These are phyloP conservation scores for Solanum rostratum DNA, from an alignment of 257 asterid species.

Conservation along the genomic window DNA sequence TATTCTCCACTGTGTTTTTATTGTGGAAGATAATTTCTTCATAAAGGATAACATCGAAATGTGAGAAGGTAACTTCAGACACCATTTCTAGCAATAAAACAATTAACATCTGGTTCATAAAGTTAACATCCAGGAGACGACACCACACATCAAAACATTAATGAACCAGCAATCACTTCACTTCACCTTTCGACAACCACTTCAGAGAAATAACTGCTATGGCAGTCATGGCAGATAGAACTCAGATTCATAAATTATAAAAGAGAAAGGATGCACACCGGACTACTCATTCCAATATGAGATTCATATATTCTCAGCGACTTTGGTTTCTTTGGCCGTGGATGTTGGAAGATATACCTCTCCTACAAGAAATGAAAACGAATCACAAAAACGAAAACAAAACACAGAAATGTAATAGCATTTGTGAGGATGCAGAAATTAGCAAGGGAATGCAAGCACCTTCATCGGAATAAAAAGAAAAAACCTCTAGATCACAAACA, in stretches of 20 bases:
- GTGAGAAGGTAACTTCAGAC: background rate
- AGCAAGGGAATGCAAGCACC: background rate
- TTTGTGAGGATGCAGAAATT: background rate
- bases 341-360: constrained; percentile 63
- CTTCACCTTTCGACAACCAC: background rate
- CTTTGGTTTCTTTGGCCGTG: constrained; percentile 83
- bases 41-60: background rate
- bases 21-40: background rate
- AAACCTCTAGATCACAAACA: background rate
- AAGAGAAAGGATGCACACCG: constrained; percentile 46
- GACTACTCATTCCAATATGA: constrained; percentile 99
- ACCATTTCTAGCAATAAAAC: background rate
- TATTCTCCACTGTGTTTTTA: background rate
- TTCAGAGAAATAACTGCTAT: background rate
- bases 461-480: background rate
- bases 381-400: constrained; percentile 10
- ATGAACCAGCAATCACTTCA: background rate
- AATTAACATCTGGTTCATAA: background rate
- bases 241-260: background rate
- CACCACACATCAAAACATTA: background rate
- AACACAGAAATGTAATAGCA: background rate
- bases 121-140: background rate
- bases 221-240: background rate
- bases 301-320: constrained; percentile 85
- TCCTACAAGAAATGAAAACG: constrained; percentile 45